These are phyloP conservation scores for Linum lewisii DNA, from an alignment of 345 rosid species.

Conservation along the genomic window DNA sequence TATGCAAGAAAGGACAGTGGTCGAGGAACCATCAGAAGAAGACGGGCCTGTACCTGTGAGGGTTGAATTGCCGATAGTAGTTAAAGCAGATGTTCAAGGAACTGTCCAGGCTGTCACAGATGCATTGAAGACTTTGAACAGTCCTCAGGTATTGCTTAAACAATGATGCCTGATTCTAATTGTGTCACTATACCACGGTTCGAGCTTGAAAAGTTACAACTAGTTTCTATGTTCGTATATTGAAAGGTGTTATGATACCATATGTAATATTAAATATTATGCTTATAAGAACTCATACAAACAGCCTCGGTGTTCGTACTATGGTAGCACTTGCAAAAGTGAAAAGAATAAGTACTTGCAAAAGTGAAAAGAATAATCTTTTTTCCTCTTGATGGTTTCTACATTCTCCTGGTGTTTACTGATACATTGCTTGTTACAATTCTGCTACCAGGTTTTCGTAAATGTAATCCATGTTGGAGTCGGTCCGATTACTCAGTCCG, in stretches of 20 bases:
- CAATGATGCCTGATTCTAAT: background rate
- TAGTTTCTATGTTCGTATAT: background rate
- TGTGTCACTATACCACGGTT: background rate
- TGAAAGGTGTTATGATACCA: background rate
- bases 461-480: constrained; percentile 85
- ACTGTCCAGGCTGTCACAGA: constrained; percentile 96
- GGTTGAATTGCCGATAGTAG: constrained; percentile 61
- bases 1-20: constrained; percentile 36
- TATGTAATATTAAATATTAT: too few relatives aligned
- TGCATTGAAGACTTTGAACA: constrained; percentile 70
- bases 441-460: constrained; percentile 58
- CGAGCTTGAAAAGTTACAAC: background rate
- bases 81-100: constrained; percentile 91
- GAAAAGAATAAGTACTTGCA: too few relatives aligned
- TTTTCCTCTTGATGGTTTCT: background rate
- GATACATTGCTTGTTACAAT: background rate
- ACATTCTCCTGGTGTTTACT: background rate
- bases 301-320: too few relatives aligned
- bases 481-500: constrained; percentile 79
- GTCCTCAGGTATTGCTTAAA: constrained; percentile 61
- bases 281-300: too few relatives aligned
- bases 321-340: too few relatives aligned
- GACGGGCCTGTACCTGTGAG: constrained; percentile 33
- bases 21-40: constrained; percentile 35
- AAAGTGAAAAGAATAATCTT: background rate